Evolutionary conservation across 116 monocot species (phyloP), one percentile per base, ranked within the genome.

Genomic region (Zostera marina): DNA sequence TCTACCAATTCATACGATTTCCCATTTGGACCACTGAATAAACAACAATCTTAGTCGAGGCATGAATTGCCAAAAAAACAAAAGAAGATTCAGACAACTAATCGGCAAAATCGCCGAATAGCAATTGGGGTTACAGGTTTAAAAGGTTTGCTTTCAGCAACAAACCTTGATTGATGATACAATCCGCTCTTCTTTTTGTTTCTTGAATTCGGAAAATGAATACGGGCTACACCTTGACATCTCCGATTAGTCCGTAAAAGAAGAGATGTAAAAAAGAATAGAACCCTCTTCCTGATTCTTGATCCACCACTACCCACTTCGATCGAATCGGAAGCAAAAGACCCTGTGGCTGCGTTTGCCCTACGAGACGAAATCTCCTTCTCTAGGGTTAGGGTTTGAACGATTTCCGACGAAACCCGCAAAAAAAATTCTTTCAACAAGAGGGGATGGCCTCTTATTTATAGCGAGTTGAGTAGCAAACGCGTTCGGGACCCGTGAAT

Each of bases 121-220:
- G 20, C 49, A 49, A 49, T 49, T 49, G 20, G 49, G 8, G 15
- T 49, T 49, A 32, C 32, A 49, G 49, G 49, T 49, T 49, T 32
- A 32, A 32, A 32, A 32, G 32, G 32, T 32, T 5, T 32, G 32
- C 32, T 15, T 17, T 49, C 49, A 49, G 49, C 49, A 49, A 49
- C 49, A 49, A 49, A 49, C 49, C 49, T 49, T 49, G 49, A 49
- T 49, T 17, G 49, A 49, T 49, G 49, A 49, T 17, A 17, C 49
- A 49, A 20, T 49, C 49, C 15, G 49, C 20, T 9, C 17, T 15
- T 49, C 49, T 15, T 49, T 15, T 20, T 49, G 15, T 20, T 49
- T 49, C 49, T 49, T 20, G 49, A 49, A 49, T 49, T 20, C 49
- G 20, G 49, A 20, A 20, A 20, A 20, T 49, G 49, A 20, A 13